These are phyloP conservation scores for Aspergillus nomiae DNA, from an alignment of 2,329 filamentous ascomycete genomes.

Conservation along the genomic window DNA sequence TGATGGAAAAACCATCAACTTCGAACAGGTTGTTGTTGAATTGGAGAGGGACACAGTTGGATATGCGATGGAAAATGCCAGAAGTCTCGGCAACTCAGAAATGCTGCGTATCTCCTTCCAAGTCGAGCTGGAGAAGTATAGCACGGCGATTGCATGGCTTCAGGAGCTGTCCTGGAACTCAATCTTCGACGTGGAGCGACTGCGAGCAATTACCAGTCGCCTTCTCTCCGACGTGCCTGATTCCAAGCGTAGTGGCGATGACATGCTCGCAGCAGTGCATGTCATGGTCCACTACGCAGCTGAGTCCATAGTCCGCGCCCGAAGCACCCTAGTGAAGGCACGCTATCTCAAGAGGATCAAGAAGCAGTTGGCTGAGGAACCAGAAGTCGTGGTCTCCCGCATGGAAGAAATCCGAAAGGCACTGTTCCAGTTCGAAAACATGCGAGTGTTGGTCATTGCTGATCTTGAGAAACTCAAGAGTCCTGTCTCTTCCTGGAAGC, in stretches of 20 bases:
- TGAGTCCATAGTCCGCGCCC: slow-evolving; percentile 74
- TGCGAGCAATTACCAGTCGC: slow-evolving; percentile 69
- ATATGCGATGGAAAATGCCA: slow-evolving; percentile 72
- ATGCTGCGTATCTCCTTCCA: slow-evolving; percentile 80
- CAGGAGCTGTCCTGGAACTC: slow-evolving; percentile 84
- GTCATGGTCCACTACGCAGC: slow-evolving; percentile 79
- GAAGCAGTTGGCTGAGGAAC: slow-evolving; percentile 75
- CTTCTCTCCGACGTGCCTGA: slow-evolving; percentile 90
- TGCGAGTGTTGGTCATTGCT: slow-evolving; percentile 81
- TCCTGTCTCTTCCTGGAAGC: slow-evolving; percentile 78
- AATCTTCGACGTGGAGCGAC: slow-evolving; percentile 75
- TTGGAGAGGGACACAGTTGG: slow-evolving; percentile 89
- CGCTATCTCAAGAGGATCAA: slow-evolving; percentile 84
- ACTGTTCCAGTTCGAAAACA: slow-evolving; percentile 81
- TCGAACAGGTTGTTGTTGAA: slow-evolving; percentile 89
- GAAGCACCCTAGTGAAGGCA: slow-evolving; percentile 80
- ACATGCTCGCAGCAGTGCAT: slow-evolving; percentile 64
- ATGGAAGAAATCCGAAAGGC: slow-evolving; percentile 74
- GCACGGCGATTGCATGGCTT: slow-evolving; percentile 78
- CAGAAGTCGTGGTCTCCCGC: slow-evolving; percentile 72
- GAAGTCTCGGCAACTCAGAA: slow-evolving; percentile 74
- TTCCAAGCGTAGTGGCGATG: slow-evolving; percentile 76
- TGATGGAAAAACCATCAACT: slow-evolving; percentile 75
- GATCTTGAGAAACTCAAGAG: slow-evolving; percentile 73
- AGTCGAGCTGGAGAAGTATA: slow-evolving; percentile 85